Conservation (phyloP, 768 basidiomycete species). For the Trametes punicea region DNA sequence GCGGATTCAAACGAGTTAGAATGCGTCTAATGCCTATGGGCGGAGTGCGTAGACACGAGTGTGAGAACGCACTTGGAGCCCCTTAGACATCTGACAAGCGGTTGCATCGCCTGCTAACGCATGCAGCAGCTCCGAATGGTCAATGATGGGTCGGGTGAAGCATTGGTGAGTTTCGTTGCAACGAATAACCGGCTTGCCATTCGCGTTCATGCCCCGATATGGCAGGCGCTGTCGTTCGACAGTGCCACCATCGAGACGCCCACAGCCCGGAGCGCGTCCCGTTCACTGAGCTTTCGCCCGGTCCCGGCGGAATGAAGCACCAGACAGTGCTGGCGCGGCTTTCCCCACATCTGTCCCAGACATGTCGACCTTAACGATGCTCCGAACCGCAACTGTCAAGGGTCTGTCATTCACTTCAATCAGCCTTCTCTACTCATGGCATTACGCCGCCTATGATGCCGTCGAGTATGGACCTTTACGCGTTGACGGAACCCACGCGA, state of each 20-base stretch:
- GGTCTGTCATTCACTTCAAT: not conserved
- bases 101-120: not conserved
- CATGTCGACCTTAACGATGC: not conserved
- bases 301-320: not conserved
- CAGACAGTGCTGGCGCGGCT: not conserved
- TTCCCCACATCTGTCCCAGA: slow-evolving; percentile 6
- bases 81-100: slow-evolving; percentile 10
- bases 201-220: slow-evolving; percentile 4
- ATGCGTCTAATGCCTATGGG: slow-evolving; percentile 9
- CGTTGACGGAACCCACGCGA: too few relatives aligned
- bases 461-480: not conserved
- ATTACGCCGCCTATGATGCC: not conserved
- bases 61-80: slow-evolving; percentile 3
- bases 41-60: slow-evolving; percentile 2
- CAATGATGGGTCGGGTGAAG: slow-evolving; percentile 12
- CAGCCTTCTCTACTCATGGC: not conserved
- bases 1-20: slow-evolving; percentile 11
- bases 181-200: slow-evolving; percentile 16
- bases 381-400: slow-evolving; percentile 8
- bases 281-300: not conserved
- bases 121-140: slow-evolving; percentile 1
- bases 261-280: not conserved
- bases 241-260: slow-evolving; percentile 16
- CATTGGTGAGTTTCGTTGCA: not conserved
- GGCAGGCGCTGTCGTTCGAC: slow-evolving; percentile 17